Base-by-base conservation (phyloP, 2,329 filamentous ascomycete genomes). In the Aspergillus novoparasiticus region DNA sequence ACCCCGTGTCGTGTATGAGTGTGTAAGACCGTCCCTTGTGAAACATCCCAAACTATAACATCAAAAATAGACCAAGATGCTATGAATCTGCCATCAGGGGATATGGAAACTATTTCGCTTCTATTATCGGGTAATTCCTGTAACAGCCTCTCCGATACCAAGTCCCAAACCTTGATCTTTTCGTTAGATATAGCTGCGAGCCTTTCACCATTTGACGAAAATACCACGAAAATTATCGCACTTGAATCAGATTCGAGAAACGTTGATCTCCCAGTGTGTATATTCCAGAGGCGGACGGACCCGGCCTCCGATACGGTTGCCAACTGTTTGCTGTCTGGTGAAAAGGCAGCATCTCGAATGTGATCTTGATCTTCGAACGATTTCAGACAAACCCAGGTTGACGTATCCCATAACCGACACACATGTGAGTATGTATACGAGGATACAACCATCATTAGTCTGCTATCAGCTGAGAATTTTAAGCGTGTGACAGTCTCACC, bases 401-500 rank as follows among this genome's bases (percentile, higher is more conserved):
- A 51, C 23, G 48, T 51, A 14, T 28, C 48, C 48, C 48, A 51
- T 28, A 51, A 19, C 23, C 28, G 28, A 51, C 23, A 28, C 1
- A 19, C 2, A n/a, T 30, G 3, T 28, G 28, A 28, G 14, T 19
- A 28, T 1, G 5, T 28, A n/a, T 51, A 1, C 1, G 16, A 16
- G 1, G 30, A 53, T 3, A 16, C 19, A 8, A n/a, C 19, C 14
- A 6, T 14, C 28, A 51, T 28, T 28, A 53, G 19, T 9, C 12
- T 53, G 16, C 10, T 3, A 4, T 34, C 28, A 9, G 26, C 19
- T 53, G 50, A 53, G 30, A 53, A 34, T 12, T 11, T 16, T 11
- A 32, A n/a, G 10, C 9, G 6, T 6, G 0, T 1, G n/a, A 46
- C 23, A 6, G 0, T 0, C 3, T 23, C 43, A 23, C 2, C 2